A percentile compares a stretch with the other conserved stretches of the same genome.
Conservation (phyloP, 176 grass and related monocot genomes). For the maize (Zea mays) region Zm-B73-REFERENCE-NAM-5.0 NC_050096.1:289993001-289993500, state of each 20-base stretch:
- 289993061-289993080: slow-evolving; percentile 7
- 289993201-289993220: slow-evolving; percentile 74
- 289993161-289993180: slow-evolving; percentile 46
- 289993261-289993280: slow-evolving; percentile 21
- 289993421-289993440: slow-evolving; percentile 90
- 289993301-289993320: slow-evolving; percentile 4
- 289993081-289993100: slow-evolving; percentile 67
- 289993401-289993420: slow-evolving; percentile 67
- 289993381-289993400: slow-evolving; percentile 54
- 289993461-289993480: slow-evolving; percentile 91
- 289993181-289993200: slow-evolving; percentile 69
- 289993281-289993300: neutral
- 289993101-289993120: slow-evolving; percentile 69
- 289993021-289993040: neutral
- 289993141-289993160: slow-evolving; percentile 73
- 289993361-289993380: slow-evolving; percentile 5
- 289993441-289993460: slow-evolving; percentile 90
- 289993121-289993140: slow-evolving; percentile 66
- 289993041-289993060: neutral
- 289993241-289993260: slow-evolving; percentile 86
- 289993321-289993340: neutral
- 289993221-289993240: slow-evolving; percentile 81
- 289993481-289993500: slow-evolving; percentile 81
- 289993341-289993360: neutral
- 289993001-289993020: neutral